A percentile compares a stretch with the other conserved stretches of the same genome.
These are phyloP conservation scores for Pseudohalonectria lignicola DNA, from an alignment of 2,329 filamentous ascomycete genomes.

Conservation along the genomic window DNA sequence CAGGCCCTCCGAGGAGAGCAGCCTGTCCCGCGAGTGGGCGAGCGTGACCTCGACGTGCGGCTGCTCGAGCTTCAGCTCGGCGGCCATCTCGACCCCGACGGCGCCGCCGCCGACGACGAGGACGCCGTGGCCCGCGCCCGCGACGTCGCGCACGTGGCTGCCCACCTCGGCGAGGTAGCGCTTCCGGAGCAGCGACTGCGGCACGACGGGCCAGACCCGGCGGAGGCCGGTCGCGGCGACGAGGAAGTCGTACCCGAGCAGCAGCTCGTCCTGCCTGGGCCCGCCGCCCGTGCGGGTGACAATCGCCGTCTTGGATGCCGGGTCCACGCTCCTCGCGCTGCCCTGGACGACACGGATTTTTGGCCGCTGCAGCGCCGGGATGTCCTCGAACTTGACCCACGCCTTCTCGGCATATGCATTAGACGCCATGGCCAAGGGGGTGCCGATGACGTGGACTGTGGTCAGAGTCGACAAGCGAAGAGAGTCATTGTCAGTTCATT, in stretches of 20 bases:
- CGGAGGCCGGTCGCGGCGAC: conserved; percentile 60
- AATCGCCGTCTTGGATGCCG: conserved; percentile 44
- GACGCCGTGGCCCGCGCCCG: conserved; percentile 43
- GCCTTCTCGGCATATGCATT: conserved; percentile 51
- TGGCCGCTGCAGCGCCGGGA: conserved; percentile 53
- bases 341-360: conserved; percentile 57
- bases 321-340: conserved; percentile 49
- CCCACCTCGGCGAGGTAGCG: conserved; percentile 52
- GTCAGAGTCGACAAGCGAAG: too few relatives aligned
- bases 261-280: conserved; percentile 14
- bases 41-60: conserved; percentile 59
- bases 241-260: conserved; percentile 61
- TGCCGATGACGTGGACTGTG: conserved; percentile 66
- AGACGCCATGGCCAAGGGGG: conserved; percentile 59
- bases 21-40: conserved; percentile 58
- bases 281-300: conserved; percentile 38
- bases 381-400: conserved; percentile 59
- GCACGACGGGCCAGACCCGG: conserved; percentile 62
- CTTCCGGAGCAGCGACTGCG: conserved; percentile 50
- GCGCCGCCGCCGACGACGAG: conserved; percentile 70
- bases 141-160: conserved; percentile 44
- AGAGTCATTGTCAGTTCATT: too few relatives aligned
- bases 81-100: conserved; percentile 73
- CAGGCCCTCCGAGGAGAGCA: conserved; percentile 64
- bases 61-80: conserved; percentile 60